Evolutionary conservation across 805 yeast genomes (phyloP).

Genomic region (Suhomyces kilbournensis): DNA sequence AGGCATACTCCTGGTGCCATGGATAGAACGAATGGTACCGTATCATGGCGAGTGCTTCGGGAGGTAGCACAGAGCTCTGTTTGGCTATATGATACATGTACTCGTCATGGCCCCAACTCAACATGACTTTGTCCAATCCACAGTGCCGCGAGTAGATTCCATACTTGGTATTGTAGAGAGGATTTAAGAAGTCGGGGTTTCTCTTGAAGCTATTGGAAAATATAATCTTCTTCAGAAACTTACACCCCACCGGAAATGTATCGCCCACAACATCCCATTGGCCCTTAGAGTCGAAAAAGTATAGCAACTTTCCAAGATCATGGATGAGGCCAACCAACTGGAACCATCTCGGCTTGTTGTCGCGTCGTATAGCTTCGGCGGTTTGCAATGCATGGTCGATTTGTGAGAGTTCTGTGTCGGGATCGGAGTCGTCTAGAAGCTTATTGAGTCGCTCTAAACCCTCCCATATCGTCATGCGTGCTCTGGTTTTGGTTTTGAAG

Average conservation of each 20-base stretch:
- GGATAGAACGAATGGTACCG: constrained; percentile 75
- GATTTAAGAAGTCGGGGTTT: constrained; percentile 62
- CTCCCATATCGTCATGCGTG: constrained; percentile 70
- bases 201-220: constrained; percentile 56
- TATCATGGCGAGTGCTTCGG: constrained; percentile 69
- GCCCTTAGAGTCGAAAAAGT: constrained; percentile 68
- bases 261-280: constrained; percentile 84
- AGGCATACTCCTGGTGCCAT: constrained; percentile 71
- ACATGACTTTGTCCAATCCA: constrained; percentile 67
- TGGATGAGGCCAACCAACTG: constrained; percentile 71
- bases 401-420: constrained; percentile 71
- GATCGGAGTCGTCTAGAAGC: constrained; percentile 68
- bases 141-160: constrained; percentile 65
- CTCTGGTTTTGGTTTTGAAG: constrained; percentile 65
- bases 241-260: constrained; percentile 74
- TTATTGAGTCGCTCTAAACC: constrained; percentile 61
- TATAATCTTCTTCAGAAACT: constrained; percentile 56
- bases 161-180: constrained; percentile 60
- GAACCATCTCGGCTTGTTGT: constrained; percentile 72
- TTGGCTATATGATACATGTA: constrained; percentile 73
- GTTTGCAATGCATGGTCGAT: constrained; percentile 75
- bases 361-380: constrained; percentile 69
- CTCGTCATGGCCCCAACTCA: constrained; percentile 80
- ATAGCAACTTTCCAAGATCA: constrained; percentile 66
- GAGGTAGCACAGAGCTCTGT: constrained; percentile 59